Evolutionary conservation across 352 stramenopile species (phyloP).

Genomic region (Phytopythium chamaehyphon): DNA sequence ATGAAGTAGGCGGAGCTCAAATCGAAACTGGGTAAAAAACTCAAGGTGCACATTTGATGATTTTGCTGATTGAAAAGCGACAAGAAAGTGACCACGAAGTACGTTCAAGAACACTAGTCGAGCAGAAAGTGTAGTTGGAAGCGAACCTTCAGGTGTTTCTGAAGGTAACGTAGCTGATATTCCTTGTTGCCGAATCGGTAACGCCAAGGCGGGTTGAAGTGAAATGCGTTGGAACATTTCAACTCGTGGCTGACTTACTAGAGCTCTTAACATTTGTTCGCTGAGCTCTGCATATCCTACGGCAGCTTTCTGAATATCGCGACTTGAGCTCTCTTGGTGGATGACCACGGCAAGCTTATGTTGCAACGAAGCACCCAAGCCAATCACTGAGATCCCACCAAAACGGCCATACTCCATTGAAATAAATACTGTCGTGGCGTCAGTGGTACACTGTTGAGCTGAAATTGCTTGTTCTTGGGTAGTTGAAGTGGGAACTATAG

Average conservation of each 20-base stretch:
- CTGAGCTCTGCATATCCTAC: background rate
- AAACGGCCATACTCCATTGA: background rate
- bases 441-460: background rate
- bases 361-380: background rate
- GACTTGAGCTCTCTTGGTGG: background rate
- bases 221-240: constrained; percentile 8
- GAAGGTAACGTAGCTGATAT: too few relatives aligned
- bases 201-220: background rate
- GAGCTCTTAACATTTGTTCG: background rate
- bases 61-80: background rate
- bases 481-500: background rate
- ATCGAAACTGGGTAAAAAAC: background rate
- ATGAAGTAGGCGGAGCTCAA: background rate
- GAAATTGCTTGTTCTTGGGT: background rate
- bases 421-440: background rate
- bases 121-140: background rate
- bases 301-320: background rate
- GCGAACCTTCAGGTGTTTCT: background rate
- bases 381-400: background rate
- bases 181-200: too few relatives aligned
- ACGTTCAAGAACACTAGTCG: constrained; percentile 1
- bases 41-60: background rate
- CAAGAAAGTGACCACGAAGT: background rate
- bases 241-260: constrained; percentile 2
- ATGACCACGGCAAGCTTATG: background rate